phyloP scores from a whole-genome alignment of 2,329 filamentous ascomycete species.

The Colletotrichum tamarilloi region DNA sequence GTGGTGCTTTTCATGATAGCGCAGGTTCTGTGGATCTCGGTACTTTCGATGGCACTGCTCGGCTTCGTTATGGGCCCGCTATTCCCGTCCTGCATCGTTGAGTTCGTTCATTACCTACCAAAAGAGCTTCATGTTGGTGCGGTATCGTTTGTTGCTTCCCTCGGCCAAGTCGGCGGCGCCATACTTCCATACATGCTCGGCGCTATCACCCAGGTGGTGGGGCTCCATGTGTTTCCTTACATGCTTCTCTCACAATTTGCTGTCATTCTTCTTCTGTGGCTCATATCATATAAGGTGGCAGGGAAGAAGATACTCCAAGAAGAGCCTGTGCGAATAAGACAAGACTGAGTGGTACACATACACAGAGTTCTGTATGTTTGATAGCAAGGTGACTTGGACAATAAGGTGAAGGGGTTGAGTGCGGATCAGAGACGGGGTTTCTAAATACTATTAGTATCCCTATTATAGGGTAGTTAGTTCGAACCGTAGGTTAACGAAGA shows the following conservation, averaged over 20 bases:
- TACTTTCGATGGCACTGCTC: constrained; percentile 17
- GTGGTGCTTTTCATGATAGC: constrained; percentile 16
- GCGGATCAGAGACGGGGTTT: no score
- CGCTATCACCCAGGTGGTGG: constrained; percentile 49
- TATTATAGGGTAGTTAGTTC: no score
- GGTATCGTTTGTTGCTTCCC: constrained; percentile 55
- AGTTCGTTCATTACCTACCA: constrained; percentile 14
- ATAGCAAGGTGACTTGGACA: no score
- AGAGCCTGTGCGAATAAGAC: background rate
- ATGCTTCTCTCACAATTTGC: constrained; percentile 41
- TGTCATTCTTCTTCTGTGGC: constrained; percentile 36
- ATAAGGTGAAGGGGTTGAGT: no score
- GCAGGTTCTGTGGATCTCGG: constrained; percentile 15
- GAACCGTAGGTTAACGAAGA: no score
- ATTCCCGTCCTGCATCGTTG: constrained; percentile 30
- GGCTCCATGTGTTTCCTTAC: constrained; percentile 49
- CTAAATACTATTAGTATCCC: no score
- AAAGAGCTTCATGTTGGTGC: constrained; percentile 52
- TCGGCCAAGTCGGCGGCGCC: constrained; percentile 57
- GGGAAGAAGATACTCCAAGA: background rate
- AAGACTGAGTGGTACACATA: background rate
- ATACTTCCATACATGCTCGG: constrained; percentile 56
- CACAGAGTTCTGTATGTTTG: no score
- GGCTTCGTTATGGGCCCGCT: constrained; percentile 35
- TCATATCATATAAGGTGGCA: background rate